Conservation (phyloP, 768 basidiomycete genomes). For the Auricularia sp. region DNA sequence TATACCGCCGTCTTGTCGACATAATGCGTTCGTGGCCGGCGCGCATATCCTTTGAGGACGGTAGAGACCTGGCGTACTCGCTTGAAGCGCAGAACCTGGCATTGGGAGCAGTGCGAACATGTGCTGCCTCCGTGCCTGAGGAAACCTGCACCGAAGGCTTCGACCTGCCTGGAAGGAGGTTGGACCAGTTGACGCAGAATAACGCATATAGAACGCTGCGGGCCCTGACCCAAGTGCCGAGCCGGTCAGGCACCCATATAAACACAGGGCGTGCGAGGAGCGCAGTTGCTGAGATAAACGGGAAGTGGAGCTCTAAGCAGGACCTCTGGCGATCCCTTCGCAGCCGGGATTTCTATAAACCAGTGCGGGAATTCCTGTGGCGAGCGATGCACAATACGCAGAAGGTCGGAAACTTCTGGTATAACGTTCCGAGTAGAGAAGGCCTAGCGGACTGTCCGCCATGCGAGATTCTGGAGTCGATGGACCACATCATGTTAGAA, state of each 20-base stretch:
- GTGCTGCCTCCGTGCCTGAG: too few relatives aligned
- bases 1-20: neutral
- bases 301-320: neutral
- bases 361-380: slow-evolving; percentile 16
- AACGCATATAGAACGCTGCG: neutral
- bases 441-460: neutral
- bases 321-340: neutral
- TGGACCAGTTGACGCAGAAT: neutral
- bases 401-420: neutral
- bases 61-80: too few relatives aligned
- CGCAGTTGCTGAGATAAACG: neutral
- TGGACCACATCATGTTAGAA: slow-evolving; percentile 16
- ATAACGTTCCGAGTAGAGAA: neutral
- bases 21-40: neutral
- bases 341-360: neutral
- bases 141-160: too few relatives aligned
- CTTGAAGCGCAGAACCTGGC: too few relatives aligned
- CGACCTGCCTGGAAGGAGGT: too few relatives aligned
- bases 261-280: neutral
- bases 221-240: neutral
- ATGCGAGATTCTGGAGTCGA: neutral
- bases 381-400: neutral
- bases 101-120: too few relatives aligned
- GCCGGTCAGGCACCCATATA: neutral
- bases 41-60: neutral